Conservation (phyloP, 2,329 filamentous ascomycete genomes). For the Aspergillus fumigatiaffinis region DNA sequence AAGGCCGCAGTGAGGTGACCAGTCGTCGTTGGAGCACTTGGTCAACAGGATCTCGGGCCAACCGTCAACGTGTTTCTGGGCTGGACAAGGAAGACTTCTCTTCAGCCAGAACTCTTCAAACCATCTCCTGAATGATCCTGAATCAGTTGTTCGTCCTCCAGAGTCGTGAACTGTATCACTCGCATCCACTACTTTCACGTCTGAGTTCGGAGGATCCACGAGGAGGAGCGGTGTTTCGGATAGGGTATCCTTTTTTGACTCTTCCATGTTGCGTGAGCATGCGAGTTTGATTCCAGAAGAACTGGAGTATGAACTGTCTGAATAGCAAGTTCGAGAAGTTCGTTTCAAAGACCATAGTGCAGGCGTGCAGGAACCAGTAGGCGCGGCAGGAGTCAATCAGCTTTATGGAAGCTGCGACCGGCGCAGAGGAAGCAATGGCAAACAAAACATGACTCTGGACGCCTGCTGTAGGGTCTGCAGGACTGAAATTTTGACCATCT, state of each 20-base stretch:
- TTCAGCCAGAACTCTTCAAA: constrained; percentile 33
- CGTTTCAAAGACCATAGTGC: not conserved
- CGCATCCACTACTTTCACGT: constrained; percentile 2
- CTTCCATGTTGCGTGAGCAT: constrained; percentile 6
- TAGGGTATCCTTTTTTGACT: constrained; percentile 7
- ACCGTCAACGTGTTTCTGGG: constrained; percentile 32
- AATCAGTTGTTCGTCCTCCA: not conserved
- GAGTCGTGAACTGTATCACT: not conserved
- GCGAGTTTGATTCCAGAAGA: not conserved
- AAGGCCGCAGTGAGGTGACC: constrained; percentile 16
- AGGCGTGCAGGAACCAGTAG: not conserved
- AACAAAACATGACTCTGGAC: not conserved
- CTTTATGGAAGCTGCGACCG: not conserved
- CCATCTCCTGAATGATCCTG: constrained; percentile 36
- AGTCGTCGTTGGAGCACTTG: constrained; percentile 11
- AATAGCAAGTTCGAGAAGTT: not conserved
- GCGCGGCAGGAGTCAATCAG: not conserved
- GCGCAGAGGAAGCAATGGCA: not conserved
- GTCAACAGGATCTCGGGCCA: constrained; percentile 30
- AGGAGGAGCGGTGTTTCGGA: not conserved
- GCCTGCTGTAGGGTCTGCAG: not conserved
- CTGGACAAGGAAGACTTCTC: constrained; percentile 16
- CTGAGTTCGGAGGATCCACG: constrained; percentile 1
- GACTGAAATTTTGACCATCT: not conserved
- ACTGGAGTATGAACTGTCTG: not conserved